Percentiles rank a stretch among this genome's conserved stretches.
Conservation (phyloP, 2,329 filamentous ascomycete genomes). For the Aspergillus sojae region DNA sequence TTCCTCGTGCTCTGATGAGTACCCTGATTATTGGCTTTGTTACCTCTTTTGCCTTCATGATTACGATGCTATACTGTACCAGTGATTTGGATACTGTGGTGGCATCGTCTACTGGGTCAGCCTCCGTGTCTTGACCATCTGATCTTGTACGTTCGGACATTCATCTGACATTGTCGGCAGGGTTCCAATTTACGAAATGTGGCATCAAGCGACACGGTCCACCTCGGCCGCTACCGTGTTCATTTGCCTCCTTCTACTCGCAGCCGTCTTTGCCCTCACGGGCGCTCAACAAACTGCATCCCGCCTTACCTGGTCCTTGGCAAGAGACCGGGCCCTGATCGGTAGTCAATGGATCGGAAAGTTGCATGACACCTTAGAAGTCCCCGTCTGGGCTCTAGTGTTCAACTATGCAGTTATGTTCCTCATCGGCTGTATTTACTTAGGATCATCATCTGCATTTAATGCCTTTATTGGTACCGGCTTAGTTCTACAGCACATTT, state of each 20-base stretch:
- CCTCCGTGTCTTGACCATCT: background rate
- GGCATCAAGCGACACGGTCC: slow-evolving; percentile 13
- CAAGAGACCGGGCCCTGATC: slow-evolving; percentile 27
- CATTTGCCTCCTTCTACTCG: slow-evolving; percentile 1
- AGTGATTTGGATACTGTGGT: slow-evolving; percentile 28
- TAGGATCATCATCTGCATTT: slow-evolving; percentile 31
- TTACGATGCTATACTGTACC: slow-evolving; percentile 38
- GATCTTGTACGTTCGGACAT: slow-evolving; percentile 21
- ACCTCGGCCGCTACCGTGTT: slow-evolving; percentile 9
- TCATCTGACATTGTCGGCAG: background rate
- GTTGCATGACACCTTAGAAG: slow-evolving; percentile 21
- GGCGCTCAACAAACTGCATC: slow-evolving; percentile 30
- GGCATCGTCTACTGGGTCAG: slow-evolving; percentile 23
- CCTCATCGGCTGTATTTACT: slow-evolving; percentile 31
- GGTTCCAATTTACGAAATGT: slow-evolving; percentile 17
- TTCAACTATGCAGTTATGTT: slow-evolving; percentile 24
- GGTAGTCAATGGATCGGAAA: slow-evolving; percentile 16
- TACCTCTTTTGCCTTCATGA: slow-evolving; percentile 30
- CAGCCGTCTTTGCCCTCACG: slow-evolving; percentile 22
- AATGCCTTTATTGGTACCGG: slow-evolving; percentile 30
- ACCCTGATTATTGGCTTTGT: slow-evolving; percentile 31
- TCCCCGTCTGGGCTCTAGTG: slow-evolving; percentile 27
- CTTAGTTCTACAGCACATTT: slow-evolving; percentile 18
- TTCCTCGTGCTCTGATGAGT: slow-evolving; percentile 36
- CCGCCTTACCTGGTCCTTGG: slow-evolving; percentile 33